Evolutionary conservation across 495 filamentous ascomycete species (phyloP).

Genomic region (Friedmanniomyces simplex): DNA sequence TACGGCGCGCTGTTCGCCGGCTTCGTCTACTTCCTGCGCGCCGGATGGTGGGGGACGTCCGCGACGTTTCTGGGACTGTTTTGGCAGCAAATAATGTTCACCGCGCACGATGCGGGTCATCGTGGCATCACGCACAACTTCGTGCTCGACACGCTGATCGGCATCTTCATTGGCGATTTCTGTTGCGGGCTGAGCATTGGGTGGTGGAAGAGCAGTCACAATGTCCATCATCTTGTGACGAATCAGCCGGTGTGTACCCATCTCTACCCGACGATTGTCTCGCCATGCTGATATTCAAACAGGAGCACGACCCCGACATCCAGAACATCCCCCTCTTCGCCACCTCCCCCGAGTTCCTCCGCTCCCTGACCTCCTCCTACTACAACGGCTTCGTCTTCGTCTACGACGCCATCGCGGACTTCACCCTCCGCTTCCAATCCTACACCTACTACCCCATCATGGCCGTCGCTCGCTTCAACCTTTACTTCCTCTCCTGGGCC

Average conservation of each 20-base stretch:
- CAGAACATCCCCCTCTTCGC: conserved; percentile 43
- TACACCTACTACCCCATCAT: conserved; percentile 46
- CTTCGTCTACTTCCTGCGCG: conserved; percentile 29
- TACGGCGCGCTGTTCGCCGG: conserved; percentile 32
- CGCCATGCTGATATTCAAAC: not conserved
- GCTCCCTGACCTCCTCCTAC: conserved; percentile 33
- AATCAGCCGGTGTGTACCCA: conserved; percentile 33
- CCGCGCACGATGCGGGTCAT: conserved; percentile 43
- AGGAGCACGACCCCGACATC: conserved; percentile 44
- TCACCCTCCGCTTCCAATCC: conserved; percentile 35
- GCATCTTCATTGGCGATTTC: conserved; percentile 40
- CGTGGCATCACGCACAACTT: conserved; percentile 41
- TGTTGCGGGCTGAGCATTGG: conserved; percentile 41
- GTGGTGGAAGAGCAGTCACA: conserved; percentile 46
- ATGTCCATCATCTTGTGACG: conserved; percentile 43
- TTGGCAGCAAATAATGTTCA: conserved; percentile 47
- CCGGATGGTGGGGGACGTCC: conserved; percentile 37
- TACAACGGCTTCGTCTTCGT: conserved; percentile 34
- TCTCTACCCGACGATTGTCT: not conserved
- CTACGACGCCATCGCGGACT: conserved; percentile 35
- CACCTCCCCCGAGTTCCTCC: conserved; percentile 39
- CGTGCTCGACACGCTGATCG: conserved; percentile 37
- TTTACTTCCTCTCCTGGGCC: conserved; percentile 40
- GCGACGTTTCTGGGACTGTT: conserved; percentile 40
- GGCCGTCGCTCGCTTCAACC: conserved; percentile 42